Base-by-base conservation (phyloP, 805 yeast genomes). In the Starmerella kuoi region DNA sequence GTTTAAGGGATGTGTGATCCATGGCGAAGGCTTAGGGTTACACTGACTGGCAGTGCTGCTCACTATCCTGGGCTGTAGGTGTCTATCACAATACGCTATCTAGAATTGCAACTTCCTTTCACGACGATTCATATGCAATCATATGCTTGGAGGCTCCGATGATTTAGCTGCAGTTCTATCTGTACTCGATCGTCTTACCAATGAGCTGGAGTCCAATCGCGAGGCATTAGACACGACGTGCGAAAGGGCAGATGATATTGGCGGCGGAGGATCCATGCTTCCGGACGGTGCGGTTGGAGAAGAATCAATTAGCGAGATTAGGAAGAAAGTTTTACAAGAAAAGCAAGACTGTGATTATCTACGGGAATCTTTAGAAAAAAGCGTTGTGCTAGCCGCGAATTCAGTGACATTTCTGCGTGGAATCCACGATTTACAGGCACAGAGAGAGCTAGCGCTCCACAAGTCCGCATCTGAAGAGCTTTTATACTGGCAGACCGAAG, bases 111-210 rank as follows among this genome's bases (percentile, higher is more conserved):
- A 25, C 14, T 25, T 14, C 28, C 14, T 14, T 25, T 11, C 28
- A 25, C 12, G 28, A 14, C 9, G 12, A 25, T 11, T 25, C 14
- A 25, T 25, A 25, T 25, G 28, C 12, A 9, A 11, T 14, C 11
- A 6, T 15, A 46, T 48, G 52, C 48, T 49, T 5, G 53, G 53
- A 18, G 44, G 40, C 4, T 36, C 49, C 33, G 50, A 58, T 54
- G 57, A 63, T 51, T 35, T 64, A 14, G 44, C 45, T 28, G 52
- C 55, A 9, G 48, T 58, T 30, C 35, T 45, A 14, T 12, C 39
- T 11, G 51, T 58, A 8, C 46, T 58, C 7, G 52, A 50, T 37
- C 47, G 50, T 22, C 49, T 58, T 11, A 18, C 50, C 2, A 21
- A 23, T 4, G 48, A 48, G 31, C 46, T 57, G 24, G 49, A 41